Percentiles rank a stretch among this genome's conserved stretches.
phyloP scores from a whole-genome alignment of 73 alveolate genomes.

The Diophrys sp. region DNA sequence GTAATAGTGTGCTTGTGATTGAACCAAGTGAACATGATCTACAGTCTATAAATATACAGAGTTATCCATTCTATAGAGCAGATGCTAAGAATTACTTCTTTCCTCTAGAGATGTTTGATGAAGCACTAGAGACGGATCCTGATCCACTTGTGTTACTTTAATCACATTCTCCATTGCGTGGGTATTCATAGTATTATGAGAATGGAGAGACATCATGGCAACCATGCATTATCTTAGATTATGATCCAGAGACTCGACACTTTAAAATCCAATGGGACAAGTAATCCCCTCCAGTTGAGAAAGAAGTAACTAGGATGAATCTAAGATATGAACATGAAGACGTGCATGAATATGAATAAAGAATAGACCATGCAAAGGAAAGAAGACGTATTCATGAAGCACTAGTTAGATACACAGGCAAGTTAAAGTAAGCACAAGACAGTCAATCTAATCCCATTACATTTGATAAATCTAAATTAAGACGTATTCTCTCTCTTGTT shows the following conservation, averaged over 20 bases:
- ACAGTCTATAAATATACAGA: neutral
- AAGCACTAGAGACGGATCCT: slow-evolving; percentile 24
- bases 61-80: neutral
- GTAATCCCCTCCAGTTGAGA: no score
- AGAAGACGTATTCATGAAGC: slow-evolving; percentile 28
- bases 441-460: neutral
- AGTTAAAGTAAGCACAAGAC: neutral
- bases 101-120: slow-evolving; percentile 41
- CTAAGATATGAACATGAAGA: slow-evolving; percentile 27
- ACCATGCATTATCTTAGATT: neutral
- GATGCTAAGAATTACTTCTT: slow-evolving; percentile 40
- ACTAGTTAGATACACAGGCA: slow-evolving; percentile 36
- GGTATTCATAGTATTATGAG: slow-evolving; percentile 2
- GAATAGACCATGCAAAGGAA: slow-evolving; percentile 22
- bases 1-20: neutral
- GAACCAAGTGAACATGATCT: neutral
- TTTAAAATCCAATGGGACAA: neutral
- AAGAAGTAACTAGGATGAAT: slow-evolving; percentile 25
- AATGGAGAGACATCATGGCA: neutral
- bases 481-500: neutral
- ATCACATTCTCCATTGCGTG: neutral
- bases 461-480: neutral
- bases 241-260: neutral
- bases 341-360: slow-evolving; percentile 1
- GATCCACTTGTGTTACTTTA: slow-evolving; percentile 8